These are phyloP conservation scores for Ogataea chonburiensis DNA, from an alignment of 805 yeast species.

Conservation along the genomic window DNA sequence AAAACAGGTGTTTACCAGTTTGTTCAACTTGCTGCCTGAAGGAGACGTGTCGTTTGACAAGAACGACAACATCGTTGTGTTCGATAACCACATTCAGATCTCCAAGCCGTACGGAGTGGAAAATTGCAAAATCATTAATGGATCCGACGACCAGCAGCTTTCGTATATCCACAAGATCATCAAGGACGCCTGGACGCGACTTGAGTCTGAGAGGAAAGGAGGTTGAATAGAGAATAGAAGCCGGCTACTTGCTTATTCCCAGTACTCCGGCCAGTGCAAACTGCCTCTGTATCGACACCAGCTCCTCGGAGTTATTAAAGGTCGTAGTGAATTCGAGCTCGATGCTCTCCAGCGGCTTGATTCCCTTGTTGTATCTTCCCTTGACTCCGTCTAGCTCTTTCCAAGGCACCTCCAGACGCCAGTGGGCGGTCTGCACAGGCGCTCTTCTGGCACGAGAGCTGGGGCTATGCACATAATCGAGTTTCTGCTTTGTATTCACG, in stretches of 20 bases:
- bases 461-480: constrained; percentile 7
- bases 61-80: constrained; percentile 37
- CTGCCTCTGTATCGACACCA: constrained; percentile 5
- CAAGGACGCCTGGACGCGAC: constrained; percentile 46
- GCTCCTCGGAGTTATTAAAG: constrained; percentile 10
- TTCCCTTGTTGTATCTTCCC: constrained; percentile 58
- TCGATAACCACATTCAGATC: constrained; percentile 37
- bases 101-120: constrained; percentile 41
- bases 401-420: constrained; percentile 36
- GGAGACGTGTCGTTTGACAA: constrained; percentile 36
- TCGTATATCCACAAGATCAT: constrained; percentile 46
- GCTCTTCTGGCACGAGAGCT: constrained; percentile 2
- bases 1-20: constrained; percentile 24
- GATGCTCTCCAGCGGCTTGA: constrained; percentile 49
- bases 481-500: constrained; percentile 3
- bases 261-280: constrained; percentile 6
- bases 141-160: constrained; percentile 30
- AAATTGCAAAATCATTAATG: constrained; percentile 27
- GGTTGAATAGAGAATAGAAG: constrained; percentile 36
- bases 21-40: constrained; percentile 30
- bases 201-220: constrained; percentile 49
- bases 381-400: constrained; percentile 63
- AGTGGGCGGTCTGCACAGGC: constrained; percentile 2
- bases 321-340: constrained; percentile 22
- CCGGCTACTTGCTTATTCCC: neutral